Base-by-base conservation (phyloP, 768 basidiomycete species). In the Podaxis mareebaensis region DNA sequence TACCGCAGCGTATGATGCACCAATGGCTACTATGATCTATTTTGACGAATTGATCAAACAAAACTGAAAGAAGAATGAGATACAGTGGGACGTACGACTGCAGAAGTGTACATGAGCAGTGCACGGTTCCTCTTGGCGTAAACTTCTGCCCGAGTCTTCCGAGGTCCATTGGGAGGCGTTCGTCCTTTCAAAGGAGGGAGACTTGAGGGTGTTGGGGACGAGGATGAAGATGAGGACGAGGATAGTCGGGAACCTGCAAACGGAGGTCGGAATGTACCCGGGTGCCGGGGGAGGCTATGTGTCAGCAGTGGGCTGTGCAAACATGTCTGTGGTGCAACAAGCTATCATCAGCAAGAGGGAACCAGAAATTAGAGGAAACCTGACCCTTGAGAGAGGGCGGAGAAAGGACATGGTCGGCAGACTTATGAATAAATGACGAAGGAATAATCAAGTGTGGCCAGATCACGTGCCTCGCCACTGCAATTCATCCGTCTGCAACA, bases 1-100 rank as follows among this genome's bases (percentile, higher is more conserved):
- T 0, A 99, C 96, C 40, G 96, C 93, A 11, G 97, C 97, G 73
- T 99, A 99, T n/a, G 95, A 91, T 26, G 90, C 82, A 15, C 96
- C 96, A 3, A 92, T 77, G 2, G 87, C 90, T 30, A 89, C 69
- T 30, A 97, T 76, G 53, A 96, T 87, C 95, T 96, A 65, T 11
- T 10, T 42, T 3, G 4, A 22, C 20, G 40, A 30, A 53, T 57
- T 38, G n/a, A 60, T 36, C 55, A 48, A 24, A 44, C 24, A 22
- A 48, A 4, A 24, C 53, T 38, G 38, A 22, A 11, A 55, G 44
- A 15, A 12, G 3, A 49, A 44, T 15, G 40, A 49, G 24, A 49
- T 53, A 56, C 20, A 26, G 38, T 22, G 44, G 49, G 48, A 78
- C 91, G 61, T 78, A 95, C 91, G 60, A 90, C 87, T 2, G 95